Evolutionary conservation across 192 early-diverging fungal genomes (phyloP).

Genomic region (Obelidium mucronatum): DNA sequence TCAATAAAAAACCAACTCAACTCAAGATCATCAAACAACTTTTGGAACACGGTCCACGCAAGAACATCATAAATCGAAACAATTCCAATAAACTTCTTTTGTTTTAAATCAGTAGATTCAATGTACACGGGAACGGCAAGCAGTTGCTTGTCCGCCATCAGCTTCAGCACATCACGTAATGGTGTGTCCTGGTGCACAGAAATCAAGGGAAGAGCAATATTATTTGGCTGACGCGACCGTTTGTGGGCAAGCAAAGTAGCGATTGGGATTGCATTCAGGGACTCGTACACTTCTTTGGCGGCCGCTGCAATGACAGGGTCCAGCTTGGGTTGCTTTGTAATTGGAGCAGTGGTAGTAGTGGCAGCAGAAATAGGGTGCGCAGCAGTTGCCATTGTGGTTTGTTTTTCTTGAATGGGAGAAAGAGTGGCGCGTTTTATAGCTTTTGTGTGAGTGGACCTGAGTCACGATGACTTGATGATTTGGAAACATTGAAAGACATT

Average conservation of each 20-base stretch:
- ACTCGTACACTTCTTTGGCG: slow-evolving; percentile 23
- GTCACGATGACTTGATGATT: too few relatives aligned
- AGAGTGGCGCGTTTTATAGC: neutral
- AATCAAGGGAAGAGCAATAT: slow-evolving; percentile 34
- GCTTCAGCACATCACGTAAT: slow-evolving; percentile 42
- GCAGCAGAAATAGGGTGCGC: neutral
- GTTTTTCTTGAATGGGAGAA: neutral
- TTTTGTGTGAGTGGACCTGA: neutral
- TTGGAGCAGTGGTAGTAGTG: neutral
- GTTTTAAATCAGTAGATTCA: neutral
- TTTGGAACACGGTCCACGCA: slow-evolving; percentile 53
- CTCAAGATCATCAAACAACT: slow-evolving; percentile 55
- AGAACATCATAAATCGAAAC: slow-evolving; percentile 60
- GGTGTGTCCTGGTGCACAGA: slow-evolving; percentile 42
- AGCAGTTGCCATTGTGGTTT: too few relatives aligned
- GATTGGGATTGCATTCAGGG: slow-evolving; percentile 40
- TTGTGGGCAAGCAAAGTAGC: slow-evolving; percentile 39
- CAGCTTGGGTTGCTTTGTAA: neutral
- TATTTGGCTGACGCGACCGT: slow-evolving; percentile 10
- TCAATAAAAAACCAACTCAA: slow-evolving; percentile 1
- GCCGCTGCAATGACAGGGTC: neutral
- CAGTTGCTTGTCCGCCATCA: slow-evolving; percentile 44
- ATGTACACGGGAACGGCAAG: slow-evolving; percentile 52
- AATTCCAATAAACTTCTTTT: slow-evolving; percentile 45
- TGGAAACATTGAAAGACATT: too few relatives aligned